Percentiles rank a stretch among this genome's conserved stretches.
Evolutionary conservation across 2,329 filamentous ascomycete species (phyloP).

Genomic region (Ophiosphaerella korrae): DNA sequence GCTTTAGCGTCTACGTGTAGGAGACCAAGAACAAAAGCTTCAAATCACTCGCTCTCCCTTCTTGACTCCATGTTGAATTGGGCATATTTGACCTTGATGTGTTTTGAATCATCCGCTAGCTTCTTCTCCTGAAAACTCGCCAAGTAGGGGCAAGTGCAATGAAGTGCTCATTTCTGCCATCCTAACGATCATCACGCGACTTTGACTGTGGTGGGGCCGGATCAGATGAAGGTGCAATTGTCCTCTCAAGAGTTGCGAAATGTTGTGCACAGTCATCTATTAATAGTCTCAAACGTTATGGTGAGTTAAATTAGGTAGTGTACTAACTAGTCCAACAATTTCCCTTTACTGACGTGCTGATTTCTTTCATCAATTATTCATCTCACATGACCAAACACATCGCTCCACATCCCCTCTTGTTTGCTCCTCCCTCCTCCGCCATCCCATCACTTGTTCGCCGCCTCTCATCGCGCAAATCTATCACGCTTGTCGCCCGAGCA

Average conservation of each 20-base stretch:
- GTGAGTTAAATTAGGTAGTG: background rate
- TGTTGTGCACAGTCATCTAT: too few relatives aligned
- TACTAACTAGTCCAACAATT: slow-evolving; percentile 6
- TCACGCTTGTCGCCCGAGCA: slow-evolving; percentile 17
- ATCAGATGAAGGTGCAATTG: too few relatives aligned
- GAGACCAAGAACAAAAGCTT: background rate
- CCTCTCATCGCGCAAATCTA: slow-evolving; percentile 22
- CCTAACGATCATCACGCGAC: background rate
- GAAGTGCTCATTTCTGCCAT: background rate
- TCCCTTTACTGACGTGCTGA: background rate
- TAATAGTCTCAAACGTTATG: background rate
- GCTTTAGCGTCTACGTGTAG: slow-evolving; percentile 16
- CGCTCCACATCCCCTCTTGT: background rate
- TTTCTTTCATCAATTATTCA: background rate
- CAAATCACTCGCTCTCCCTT: background rate
- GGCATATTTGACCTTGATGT: too few relatives aligned
- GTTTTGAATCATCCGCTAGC: too few relatives aligned
- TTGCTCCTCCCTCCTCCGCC: background rate
- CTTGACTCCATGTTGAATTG: background rate
- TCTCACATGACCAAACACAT: slow-evolving; percentile 2
- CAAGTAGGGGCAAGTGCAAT: background rate
- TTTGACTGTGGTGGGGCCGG: background rate
- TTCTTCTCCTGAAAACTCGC: too few relatives aligned
- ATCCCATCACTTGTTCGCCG: slow-evolving; percentile 15
- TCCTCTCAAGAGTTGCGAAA: too few relatives aligned